Conservation (phyloP, 1,284 basidiomycete genomes). For the Ceratobasidium sp. region DNA sequence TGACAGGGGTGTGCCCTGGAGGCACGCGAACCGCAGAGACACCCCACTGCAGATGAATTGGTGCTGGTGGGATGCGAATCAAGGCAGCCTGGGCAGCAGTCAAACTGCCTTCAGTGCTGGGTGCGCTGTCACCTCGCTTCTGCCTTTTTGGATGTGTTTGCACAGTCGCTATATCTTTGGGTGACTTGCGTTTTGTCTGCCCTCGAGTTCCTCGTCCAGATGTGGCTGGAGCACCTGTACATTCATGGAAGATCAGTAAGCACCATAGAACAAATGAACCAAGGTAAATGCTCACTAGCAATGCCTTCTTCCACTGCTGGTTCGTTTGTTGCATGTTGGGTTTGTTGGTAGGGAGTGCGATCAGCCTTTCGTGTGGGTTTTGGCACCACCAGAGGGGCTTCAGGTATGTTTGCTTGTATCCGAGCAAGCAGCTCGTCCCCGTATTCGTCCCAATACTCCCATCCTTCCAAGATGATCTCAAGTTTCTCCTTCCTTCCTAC, state of each 20-base stretch:
- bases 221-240: not conserved
- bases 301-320: no score
- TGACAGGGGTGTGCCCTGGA: conserved; percentile 9
- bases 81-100: not conserved
- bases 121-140: not conserved
- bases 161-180: not conserved
- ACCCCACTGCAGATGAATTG: conserved; percentile 14
- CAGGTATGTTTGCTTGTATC: not conserved
- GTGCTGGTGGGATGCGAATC: conserved; percentile 14
- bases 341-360: not conserved
- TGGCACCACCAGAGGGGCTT: not conserved
- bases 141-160: not conserved
- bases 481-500: not conserved
- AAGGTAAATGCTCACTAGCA: no score
- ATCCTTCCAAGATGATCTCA: not conserved
- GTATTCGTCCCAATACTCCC: conserved; percentile 6
- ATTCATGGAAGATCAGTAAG: not conserved
- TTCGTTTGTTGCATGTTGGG: not conserved
- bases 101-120: not conserved
- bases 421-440: not conserved
- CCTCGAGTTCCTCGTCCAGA: not conserved
- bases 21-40: conserved; percentile 7
- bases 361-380: not conserved
- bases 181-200: not conserved
- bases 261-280: no score